Evolutionary conservation across 306 rosid species (phyloP).

Genomic region (Cucurbita ficifolia): DNA sequence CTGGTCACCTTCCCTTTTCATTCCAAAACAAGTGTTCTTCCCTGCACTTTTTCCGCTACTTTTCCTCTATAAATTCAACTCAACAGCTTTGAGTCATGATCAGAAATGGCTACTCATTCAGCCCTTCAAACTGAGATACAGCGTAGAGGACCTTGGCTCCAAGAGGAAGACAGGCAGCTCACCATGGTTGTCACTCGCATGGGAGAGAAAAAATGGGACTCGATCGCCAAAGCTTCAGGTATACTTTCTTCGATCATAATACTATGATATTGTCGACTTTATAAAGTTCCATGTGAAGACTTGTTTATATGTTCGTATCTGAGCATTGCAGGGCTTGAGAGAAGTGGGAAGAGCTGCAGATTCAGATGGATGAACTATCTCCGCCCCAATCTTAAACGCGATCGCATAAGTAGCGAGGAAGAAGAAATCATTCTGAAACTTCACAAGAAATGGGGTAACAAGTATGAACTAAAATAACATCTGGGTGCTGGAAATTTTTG

Average conservation of each 20-base stretch:
- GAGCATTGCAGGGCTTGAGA: constrained; percentile 30
- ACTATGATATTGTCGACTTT: neutral
- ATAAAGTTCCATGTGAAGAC: too few species aligned
- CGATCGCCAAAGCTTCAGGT: constrained; percentile 62
- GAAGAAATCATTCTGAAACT: constrained; percentile 40
- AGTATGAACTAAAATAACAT: constrained; percentile 25
- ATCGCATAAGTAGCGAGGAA: constrained; percentile 31
- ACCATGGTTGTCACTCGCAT: constrained; percentile 26
- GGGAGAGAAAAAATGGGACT: constrained; percentile 58
- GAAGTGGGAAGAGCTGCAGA: constrained; percentile 86
- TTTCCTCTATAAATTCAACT: neutral
- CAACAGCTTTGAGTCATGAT: neutral
- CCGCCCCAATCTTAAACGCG: constrained; percentile 54
- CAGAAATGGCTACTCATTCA: constrained; percentile 17
- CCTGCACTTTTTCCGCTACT: neutral
- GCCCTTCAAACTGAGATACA: constrained; percentile 21
- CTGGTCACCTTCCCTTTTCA: constrained; percentile 16
- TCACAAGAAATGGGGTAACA: constrained; percentile 69
- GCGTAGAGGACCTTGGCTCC: constrained; percentile 56
- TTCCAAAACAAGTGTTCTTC: neutral
- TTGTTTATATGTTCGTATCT: too few species aligned
- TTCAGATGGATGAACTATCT: constrained; percentile 75
- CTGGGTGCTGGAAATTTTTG: neutral
- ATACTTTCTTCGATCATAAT: neutral
- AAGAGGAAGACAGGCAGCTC: constrained; percentile 59